phyloP scores from a whole-genome alignment of 2,329 filamentous ascomycete species.

The Penicillium sp. region DNA sequence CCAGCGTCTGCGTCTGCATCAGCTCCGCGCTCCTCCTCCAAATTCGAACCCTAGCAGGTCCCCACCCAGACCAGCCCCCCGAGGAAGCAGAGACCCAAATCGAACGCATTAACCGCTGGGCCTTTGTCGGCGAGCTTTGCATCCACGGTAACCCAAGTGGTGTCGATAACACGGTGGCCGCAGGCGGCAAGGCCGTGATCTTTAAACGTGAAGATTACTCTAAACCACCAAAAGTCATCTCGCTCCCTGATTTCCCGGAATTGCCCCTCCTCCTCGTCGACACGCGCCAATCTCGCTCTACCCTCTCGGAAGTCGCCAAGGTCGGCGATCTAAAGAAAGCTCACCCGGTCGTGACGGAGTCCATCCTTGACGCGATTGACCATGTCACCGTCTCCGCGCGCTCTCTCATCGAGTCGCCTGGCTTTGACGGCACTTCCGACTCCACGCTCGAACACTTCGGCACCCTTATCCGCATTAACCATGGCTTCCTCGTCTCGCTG shows the following conservation, averaged over 20 bases:
- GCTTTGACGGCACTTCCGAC: conserved; percentile 69
- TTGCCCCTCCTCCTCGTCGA: conserved; percentile 88
- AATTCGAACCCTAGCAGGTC: conserved; percentile 83
- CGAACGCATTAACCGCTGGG: conserved; percentile 96
- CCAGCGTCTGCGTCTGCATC: conserved; percentile 90
- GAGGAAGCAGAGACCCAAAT: conserved; percentile 89
- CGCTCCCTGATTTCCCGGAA: conserved; percentile 87
- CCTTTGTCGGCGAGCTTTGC: conserved; percentile 94
- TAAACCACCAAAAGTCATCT: conserved; percentile 74
- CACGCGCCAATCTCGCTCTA: conserved; percentile 85
- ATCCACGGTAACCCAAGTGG: conserved; percentile 97
- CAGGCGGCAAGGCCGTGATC: conserved; percentile 90
- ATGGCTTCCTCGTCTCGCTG: conserved; percentile 85
- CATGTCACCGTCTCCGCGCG: conserved; percentile 61
- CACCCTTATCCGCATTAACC: conserved; percentile 90
- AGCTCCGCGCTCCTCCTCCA: conserved; percentile 84
- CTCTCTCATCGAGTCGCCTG: conserved; percentile 59
- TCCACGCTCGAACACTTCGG: conserved; percentile 74
- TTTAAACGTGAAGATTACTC: conserved; percentile 81
- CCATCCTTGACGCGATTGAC: conserved; percentile 85
- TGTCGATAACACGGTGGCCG: conserved; percentile 94
- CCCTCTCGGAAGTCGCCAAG: conserved; percentile 82
- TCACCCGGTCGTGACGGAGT: conserved; percentile 77
- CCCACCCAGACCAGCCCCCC: conserved; percentile 86
- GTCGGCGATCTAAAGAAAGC: conserved; percentile 72